Conservation (phyloP, 352 stramenopile genomes). For the Phytophthora aleatoria region DNA sequence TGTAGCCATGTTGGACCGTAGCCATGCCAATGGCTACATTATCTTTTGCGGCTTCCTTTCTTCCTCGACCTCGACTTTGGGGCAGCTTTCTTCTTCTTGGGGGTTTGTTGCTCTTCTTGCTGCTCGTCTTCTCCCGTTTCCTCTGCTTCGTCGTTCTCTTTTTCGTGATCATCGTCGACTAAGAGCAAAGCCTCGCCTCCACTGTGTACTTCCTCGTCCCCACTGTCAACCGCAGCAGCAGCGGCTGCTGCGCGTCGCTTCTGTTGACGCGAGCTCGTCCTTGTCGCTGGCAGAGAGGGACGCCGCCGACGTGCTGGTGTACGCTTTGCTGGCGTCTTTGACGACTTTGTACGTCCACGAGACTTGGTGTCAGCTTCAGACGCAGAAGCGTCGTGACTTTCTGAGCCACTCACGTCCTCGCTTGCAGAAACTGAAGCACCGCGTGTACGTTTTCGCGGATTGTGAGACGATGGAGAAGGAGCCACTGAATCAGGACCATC, state of each 20-base stretch:
- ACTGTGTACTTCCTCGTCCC: conserved; percentile 43
- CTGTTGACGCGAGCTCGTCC: conserved; percentile 68
- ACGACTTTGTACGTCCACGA: conserved; percentile 24
- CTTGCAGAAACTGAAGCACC: conserved; percentile 37
- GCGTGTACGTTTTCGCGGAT: conserved; percentile 45
- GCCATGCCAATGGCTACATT: neutral
- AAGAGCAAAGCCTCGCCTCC: conserved; percentile 25
- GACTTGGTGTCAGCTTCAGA: conserved; percentile 52
- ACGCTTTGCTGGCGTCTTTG: conserved; percentile 40
- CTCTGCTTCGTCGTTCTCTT: conserved; percentile 23
- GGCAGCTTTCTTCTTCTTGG: conserved; percentile 33
- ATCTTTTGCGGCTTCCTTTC: conserved; percentile 53
- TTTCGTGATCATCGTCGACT: conserved; percentile 27
- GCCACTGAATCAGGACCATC: conserved; percentile 41
- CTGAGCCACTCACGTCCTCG: conserved; percentile 60
- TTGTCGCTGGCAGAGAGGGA: conserved; percentile 53
- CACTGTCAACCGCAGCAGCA: conserved; percentile 35
- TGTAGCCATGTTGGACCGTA: neutral
- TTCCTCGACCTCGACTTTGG: conserved; percentile 56
- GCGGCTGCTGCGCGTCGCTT: conserved; percentile 53
- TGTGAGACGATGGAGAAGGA: conserved; percentile 27
- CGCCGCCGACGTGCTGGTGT: conserved; percentile 47
- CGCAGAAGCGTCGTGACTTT: conserved; percentile 63
- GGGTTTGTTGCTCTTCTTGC: conserved; percentile 9
- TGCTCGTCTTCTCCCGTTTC: conserved; percentile 33